Conservation (phyloP, 2,329 filamentous ascomycete genomes). For the Fusarium sp. region DNA sequence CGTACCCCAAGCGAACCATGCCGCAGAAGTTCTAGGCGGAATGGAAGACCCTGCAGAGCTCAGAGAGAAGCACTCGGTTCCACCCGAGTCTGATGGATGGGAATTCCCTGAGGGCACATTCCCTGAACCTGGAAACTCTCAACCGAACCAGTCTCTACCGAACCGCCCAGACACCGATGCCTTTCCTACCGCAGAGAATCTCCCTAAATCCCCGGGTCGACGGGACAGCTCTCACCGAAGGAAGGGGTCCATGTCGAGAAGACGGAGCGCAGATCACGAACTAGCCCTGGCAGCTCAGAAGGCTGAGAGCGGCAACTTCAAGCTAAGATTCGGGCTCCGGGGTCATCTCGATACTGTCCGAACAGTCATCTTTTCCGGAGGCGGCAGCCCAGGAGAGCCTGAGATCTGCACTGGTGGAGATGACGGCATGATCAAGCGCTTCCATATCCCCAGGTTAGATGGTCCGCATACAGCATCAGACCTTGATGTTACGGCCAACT, state of each 20-base stretch:
- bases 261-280: slow-evolving; percentile 77
- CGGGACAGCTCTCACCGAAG: slow-evolving; percentile 77
- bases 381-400: slow-evolving; percentile 93
- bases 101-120: slow-evolving; percentile 88
- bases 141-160: slow-evolving; percentile 60
- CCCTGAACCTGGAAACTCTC: slow-evolving; percentile 63
- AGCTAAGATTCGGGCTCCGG: slow-evolving; percentile 89
- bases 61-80: slow-evolving; percentile 58
- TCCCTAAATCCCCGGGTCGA: slow-evolving; percentile 83
- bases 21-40: slow-evolving; percentile 53
- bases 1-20: slow-evolving; percentile 50
- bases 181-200: slow-evolving; percentile 85
- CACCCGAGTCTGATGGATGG: slow-evolving; percentile 80
- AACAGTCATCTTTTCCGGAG: slow-evolving; percentile 95
- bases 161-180: slow-evolving; percentile 87
- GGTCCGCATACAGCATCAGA: slow-evolving; percentile 74
- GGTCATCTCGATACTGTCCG: slow-evolving; percentile 95
- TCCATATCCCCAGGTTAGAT: slow-evolving; percentile 90
- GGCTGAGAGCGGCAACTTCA: slow-evolving; percentile 82
- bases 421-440: slow-evolving; percentile 95
- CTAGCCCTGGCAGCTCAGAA: slow-evolving; percentile 67
- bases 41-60: slow-evolving; percentile 56
- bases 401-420: slow-evolving; percentile 97
- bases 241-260: slow-evolving; percentile 81
- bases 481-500: slow-evolving; percentile 91